Conservation (phyloP, 2,329 filamentous ascomycete species). For the Ceratocystiopsis sp. region DNA sequence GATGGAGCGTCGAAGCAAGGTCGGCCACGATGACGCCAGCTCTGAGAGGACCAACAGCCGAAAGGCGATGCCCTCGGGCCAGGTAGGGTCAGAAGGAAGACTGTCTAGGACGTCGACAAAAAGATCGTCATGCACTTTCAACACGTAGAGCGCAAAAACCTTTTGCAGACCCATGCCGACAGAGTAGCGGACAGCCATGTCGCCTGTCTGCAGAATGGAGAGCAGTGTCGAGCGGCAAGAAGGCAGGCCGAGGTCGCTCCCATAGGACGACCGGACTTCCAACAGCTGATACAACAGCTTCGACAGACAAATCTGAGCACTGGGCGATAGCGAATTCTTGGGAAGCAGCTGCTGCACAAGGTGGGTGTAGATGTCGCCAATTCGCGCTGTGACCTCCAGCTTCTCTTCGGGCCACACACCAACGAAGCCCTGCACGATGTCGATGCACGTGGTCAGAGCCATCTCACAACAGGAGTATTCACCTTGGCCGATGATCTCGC, state of each 20-base stretch:
- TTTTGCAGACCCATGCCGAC: conserved; percentile 52
- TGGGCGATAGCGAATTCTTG: conserved; percentile 51
- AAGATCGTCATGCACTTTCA: conserved; percentile 67
- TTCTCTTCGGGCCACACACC: conserved; percentile 44
- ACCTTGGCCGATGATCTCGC: conserved; percentile 33
- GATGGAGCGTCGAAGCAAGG: conserved; percentile 67
- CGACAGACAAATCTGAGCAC: conserved; percentile 49
- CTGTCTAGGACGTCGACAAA: conserved; percentile 69
- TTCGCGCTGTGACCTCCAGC: conserved; percentile 44
- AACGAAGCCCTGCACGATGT: conserved; percentile 47
- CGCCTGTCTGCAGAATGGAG: conserved; percentile 47
- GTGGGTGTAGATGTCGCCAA: conserved; percentile 63
- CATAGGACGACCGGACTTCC: conserved; percentile 49
- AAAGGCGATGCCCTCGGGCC: conserved; percentile 69
- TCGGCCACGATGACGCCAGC: conserved; percentile 71
- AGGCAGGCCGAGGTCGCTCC: conserved; percentile 37
- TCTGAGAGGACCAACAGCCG: conserved; percentile 60
- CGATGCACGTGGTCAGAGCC: conserved; percentile 48
- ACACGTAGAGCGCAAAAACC: conserved; percentile 67
- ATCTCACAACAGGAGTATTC: conserved; percentile 60
- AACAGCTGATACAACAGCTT: conserved; percentile 55
- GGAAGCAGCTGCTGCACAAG: conserved; percentile 51
- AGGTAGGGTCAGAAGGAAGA: conserved; percentile 56
- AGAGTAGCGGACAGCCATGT: conserved; percentile 57
- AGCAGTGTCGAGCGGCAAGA: conserved; percentile 55